These are phyloP conservation scores for Fomitopsis serialis DNA, from an alignment of 768 basidiomycete genomes.

Conservation along the genomic window DNA sequence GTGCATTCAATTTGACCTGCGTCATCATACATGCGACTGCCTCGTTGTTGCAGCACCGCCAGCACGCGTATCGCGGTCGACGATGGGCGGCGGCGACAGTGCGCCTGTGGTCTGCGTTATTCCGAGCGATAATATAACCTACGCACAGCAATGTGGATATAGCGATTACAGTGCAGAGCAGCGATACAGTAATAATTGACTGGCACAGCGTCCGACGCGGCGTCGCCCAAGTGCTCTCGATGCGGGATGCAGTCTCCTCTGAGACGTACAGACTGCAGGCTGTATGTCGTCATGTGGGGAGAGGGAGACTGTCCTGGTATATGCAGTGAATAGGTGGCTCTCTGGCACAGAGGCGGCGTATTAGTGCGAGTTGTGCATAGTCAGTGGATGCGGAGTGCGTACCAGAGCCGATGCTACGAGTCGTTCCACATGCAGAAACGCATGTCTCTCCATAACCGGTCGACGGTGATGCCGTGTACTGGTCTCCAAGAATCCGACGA, in stretches of 20 bases:
- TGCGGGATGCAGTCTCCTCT: no score
- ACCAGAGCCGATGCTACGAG: constrained; percentile 23
- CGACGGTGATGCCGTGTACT: constrained; percentile 53
- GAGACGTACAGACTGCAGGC: not conserved
- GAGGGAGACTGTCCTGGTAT: not conserved
- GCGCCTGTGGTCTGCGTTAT: not conserved
- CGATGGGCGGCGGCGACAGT: not conserved
- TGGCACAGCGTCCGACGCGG: not conserved
- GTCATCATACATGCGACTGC: constrained; percentile 8
- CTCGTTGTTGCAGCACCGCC: constrained; percentile 7
- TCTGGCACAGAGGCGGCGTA: not conserved
- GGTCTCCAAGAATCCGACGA: constrained; percentile 30
- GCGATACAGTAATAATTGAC: not conserved
- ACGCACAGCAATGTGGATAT: not conserved
- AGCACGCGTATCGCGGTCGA: not conserved
- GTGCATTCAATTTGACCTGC: not conserved
- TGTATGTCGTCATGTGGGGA: not conserved
- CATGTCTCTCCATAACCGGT: constrained; percentile 63
- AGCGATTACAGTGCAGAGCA: constrained; percentile 1
- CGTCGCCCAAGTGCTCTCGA: not conserved
- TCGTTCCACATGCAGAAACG: constrained; percentile 61
- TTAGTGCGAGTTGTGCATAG: not conserved
- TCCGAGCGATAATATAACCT: constrained; percentile 2
- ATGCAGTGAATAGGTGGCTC: not conserved
- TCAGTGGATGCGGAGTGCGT: not conserved